Percentiles rank a stretch among this genome's conserved stretches.
Conservation (phyloP, 108 stramenopile species). For the Aurantiochytrium sp. region DNA sequence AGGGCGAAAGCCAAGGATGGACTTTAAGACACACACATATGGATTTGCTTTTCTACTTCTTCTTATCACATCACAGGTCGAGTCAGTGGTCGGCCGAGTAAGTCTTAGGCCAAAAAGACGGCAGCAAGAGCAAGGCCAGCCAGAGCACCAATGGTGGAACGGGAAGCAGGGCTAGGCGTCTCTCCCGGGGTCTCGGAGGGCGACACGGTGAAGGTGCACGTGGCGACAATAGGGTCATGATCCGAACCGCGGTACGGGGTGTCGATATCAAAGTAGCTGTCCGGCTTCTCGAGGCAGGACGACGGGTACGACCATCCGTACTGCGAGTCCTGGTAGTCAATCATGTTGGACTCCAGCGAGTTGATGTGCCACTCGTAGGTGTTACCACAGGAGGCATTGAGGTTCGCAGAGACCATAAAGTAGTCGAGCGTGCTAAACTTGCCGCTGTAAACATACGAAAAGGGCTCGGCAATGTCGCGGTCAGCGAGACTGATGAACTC, state of each 20-base stretch:
- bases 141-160: too few relatives aligned
- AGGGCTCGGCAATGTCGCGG: neutral
- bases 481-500: neutral
- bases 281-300: neutral
- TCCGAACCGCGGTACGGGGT: slow-evolving; percentile 7
- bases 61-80: too few relatives aligned
- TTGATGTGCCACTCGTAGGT: neutral
- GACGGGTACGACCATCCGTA: neutral
- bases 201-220: neutral
- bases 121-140: too few relatives aligned
- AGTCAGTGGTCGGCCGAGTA: too few relatives aligned
- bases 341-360: neutral
- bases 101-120: too few relatives aligned
- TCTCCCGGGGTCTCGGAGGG: too few relatives aligned
- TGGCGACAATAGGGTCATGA: neutral
- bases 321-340: neutral
- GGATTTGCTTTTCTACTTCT: too few relatives aligned
- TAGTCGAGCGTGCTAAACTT: slow-evolving; percentile 3
- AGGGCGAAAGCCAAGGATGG: too few relatives aligned
- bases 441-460: neutral
- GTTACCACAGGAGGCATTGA: neutral
- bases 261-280: neutral
- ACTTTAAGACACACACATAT: too few relatives aligned
- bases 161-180: too few relatives aligned
- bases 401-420: neutral